phyloP scores from a whole-genome alignment of 768 basidiomycete genomes.

The Lactarius psammicola region DNA sequence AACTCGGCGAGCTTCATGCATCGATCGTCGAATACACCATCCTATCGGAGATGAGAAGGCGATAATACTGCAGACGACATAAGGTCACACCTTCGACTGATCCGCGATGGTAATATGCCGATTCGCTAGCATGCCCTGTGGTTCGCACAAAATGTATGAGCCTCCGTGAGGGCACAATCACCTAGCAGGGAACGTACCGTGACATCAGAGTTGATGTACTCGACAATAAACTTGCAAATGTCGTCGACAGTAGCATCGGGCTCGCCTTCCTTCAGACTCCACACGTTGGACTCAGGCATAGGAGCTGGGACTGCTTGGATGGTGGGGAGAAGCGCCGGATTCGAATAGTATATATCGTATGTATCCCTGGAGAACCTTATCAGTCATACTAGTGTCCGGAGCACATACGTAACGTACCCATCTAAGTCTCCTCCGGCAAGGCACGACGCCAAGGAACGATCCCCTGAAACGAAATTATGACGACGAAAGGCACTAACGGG shows the following conservation, averaged over 20 bases:
- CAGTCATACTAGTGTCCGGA: not conserved
- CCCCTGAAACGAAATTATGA: slow-evolving; percentile 40
- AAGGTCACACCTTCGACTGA: slow-evolving; percentile 59
- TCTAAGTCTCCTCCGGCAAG: slow-evolving; percentile 80
- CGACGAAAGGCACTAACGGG: not conserved
- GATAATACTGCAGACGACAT: not conserved
- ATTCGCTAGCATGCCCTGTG: slow-evolving; percentile 67
- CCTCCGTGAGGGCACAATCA: not conserved
- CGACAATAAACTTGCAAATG: slow-evolving; percentile 76
- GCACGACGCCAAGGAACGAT: slow-evolving; percentile 62
- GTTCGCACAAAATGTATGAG: not conserved
- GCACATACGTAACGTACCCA: slow-evolving; percentile 44
- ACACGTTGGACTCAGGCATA: slow-evolving; percentile 29
- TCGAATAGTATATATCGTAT: slow-evolving; percentile 48
- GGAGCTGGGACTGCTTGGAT: slow-evolving; percentile 48
- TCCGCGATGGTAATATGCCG: slow-evolving; percentile 72
- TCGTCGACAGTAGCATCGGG: slow-evolving; percentile 60
- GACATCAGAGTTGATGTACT: slow-evolving; percentile 82
- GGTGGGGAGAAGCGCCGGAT: slow-evolving; percentile 54
- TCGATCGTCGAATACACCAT: slow-evolving; percentile 56
- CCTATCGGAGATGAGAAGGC: slow-evolving; percentile 38
- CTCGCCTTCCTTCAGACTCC: slow-evolving; percentile 31
- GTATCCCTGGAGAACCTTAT: not conserved
- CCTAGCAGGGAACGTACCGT: slow-evolving; percentile 46
- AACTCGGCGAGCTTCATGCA: slow-evolving; percentile 61